Conservation (phyloP, 2,329 filamentous ascomycete species). For the Talaromyces sp. region DNA sequence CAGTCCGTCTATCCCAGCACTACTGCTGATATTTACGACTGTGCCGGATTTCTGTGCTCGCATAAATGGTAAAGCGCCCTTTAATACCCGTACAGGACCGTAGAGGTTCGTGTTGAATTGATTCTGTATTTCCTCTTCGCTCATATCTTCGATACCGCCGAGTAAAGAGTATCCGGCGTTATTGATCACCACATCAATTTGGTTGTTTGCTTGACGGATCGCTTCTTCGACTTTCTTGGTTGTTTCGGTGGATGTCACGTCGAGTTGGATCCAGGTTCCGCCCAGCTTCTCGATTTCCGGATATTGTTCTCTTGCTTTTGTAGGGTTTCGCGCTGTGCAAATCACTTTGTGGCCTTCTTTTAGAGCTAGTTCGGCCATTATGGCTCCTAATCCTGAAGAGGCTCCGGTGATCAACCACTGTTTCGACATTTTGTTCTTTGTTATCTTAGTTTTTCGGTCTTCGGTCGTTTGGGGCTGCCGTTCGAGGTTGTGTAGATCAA, state of each 20-base stretch:
- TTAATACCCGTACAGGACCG: conserved; percentile 28
- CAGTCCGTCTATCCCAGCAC: conserved; percentile 22
- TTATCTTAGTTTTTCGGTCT: neutral
- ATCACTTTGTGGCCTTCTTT: conserved; percentile 27
- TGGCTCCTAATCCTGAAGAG: conserved; percentile 25
- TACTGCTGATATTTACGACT: conserved; percentile 30
- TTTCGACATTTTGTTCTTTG: conserved; percentile 1
- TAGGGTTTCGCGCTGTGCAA: conserved; percentile 26
- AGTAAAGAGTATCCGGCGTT: conserved; percentile 28
- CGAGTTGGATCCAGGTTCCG: conserved; percentile 19
- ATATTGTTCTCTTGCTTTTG: conserved; percentile 19
- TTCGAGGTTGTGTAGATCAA: too few relatives aligned
- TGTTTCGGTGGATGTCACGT: conserved; percentile 11
- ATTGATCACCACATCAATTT: conserved; percentile 21
- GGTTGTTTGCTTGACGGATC: conserved; percentile 1
- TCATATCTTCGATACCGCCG: conserved; percentile 29
- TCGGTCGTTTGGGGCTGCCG: neutral
- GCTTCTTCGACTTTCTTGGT: conserved; percentile 7
- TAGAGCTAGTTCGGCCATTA: conserved; percentile 23
- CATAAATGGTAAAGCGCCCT: conserved; percentile 30
- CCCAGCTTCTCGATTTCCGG: conserved; percentile 19
- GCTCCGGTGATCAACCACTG: conserved; percentile 26
- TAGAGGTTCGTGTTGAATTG: conserved; percentile 31
- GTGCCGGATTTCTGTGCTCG: conserved; percentile 24
- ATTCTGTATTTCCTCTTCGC: conserved; percentile 23